Evolutionary conservation across 2,329 filamentous ascomycete species (phyloP).

Genomic region (Nemania bipapillata): DNA sequence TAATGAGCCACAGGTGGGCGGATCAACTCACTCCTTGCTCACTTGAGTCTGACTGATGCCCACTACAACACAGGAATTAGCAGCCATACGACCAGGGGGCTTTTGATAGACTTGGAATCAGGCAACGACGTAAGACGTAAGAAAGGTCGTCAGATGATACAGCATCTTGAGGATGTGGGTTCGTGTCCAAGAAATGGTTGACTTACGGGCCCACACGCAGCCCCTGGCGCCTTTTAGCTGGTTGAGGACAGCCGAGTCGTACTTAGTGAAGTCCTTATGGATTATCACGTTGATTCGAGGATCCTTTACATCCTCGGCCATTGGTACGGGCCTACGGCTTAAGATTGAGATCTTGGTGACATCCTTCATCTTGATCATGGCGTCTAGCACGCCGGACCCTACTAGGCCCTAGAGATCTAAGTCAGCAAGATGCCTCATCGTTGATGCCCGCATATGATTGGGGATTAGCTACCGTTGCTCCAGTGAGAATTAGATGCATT

Average conservation of each 20-base stretch:
- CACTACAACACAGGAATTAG: slow-evolving; percentile 47
- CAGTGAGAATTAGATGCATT: slow-evolving; percentile 40
- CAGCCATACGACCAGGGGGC: background rate
- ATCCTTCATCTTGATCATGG: slow-evolving; percentile 66
- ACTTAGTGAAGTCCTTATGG: slow-evolving; percentile 73
- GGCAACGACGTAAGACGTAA: too few species aligned
- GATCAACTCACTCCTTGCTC: slow-evolving; percentile 62
- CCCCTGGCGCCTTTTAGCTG: slow-evolving; percentile 72
- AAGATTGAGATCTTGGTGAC: slow-evolving; percentile 73
- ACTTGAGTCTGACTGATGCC: slow-evolving; percentile 72
- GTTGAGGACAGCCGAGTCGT: slow-evolving; percentile 66
- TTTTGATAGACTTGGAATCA: background rate
- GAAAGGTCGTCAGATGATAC: background rate
- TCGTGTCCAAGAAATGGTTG: background rate
- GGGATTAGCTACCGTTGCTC: too few species aligned
- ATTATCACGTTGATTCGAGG: slow-evolving; percentile 72
- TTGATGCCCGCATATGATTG: background rate
- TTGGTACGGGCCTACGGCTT: slow-evolving; percentile 70
- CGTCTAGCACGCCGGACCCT: slow-evolving; percentile 69
- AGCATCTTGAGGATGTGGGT: too few species aligned
- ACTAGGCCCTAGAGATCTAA: slow-evolving; percentile 62
- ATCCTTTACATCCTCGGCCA: slow-evolving; percentile 68
- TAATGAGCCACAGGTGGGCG: background rate
- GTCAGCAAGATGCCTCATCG: background rate
- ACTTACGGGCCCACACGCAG: slow-evolving; percentile 73